Evolutionary conservation across 1,284 basidiomycete genomes (phyloP).

Genomic region (Cutaneotrichosporon cavernicola): DNA sequence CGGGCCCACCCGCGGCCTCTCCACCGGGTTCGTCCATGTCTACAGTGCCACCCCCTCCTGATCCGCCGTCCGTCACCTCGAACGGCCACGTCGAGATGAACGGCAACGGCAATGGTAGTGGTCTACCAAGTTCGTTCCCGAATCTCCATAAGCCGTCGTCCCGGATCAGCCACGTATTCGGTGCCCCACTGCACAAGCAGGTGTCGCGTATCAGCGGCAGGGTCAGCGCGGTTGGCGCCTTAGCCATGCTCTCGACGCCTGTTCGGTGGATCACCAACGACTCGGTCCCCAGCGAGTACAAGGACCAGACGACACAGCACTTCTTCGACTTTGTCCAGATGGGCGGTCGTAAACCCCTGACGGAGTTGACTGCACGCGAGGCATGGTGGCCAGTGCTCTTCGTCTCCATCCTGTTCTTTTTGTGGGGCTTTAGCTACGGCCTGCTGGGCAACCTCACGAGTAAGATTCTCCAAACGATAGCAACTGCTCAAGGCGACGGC

Average conservation of each 20-base stretch:
- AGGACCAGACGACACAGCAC: slow-evolving; percentile 38
- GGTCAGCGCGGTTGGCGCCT: background rate
- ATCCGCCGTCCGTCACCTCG: background rate
- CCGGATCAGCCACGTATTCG: slow-evolving; percentile 3
- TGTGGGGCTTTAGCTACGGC: slow-evolving; percentile 53
- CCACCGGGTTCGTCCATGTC: background rate
- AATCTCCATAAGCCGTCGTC: slow-evolving; percentile 6
- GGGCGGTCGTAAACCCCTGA: slow-evolving; percentile 43
- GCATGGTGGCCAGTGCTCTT: slow-evolving; percentile 50
- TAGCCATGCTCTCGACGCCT: slow-evolving; percentile 16
- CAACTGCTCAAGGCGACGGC: slow-evolving; percentile 19
- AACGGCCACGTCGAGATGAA: background rate
- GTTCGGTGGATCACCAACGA: slow-evolving; percentile 22
- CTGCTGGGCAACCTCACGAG: slow-evolving; percentile 47
- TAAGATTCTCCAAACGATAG: slow-evolving; percentile 40
- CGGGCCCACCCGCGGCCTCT: slow-evolving; percentile 26
- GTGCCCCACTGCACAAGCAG: slow-evolving; percentile 10
- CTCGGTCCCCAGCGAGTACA: slow-evolving; percentile 12
- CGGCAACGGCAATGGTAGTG: slow-evolving; percentile 1
- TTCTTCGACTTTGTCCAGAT: slow-evolving; percentile 52
- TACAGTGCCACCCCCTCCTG: background rate
- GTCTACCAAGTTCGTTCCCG: background rate
- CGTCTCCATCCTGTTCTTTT: slow-evolving; percentile 48
- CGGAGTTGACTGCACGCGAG: slow-evolving; percentile 40
- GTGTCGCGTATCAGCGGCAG: slow-evolving; percentile 8